phyloP scores from a whole-genome alignment of 108 stramenopile species.

The Cyclotella choctawhatcheeana region DNA sequence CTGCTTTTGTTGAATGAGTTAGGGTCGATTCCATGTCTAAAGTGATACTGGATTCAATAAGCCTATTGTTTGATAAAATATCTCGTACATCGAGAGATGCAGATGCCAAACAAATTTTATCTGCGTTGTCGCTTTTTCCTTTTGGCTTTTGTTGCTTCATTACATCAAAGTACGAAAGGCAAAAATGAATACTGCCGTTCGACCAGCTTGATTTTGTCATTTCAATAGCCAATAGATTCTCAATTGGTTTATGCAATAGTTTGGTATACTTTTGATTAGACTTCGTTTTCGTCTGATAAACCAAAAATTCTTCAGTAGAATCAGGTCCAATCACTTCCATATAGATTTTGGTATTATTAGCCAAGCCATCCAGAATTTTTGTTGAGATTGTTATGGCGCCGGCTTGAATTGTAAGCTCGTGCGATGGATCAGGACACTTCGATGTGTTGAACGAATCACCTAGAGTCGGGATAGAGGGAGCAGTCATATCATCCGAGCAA shows the following conservation, averaged over 20 bases:
- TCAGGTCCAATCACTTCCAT: conserved; percentile 10
- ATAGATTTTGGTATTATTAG: too few species aligned
- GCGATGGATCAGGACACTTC: conserved; percentile 37
- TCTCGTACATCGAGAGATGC: not conserved
- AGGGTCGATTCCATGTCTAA: not conserved
- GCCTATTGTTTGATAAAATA: not conserved
- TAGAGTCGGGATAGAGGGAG: conserved; percentile 24
- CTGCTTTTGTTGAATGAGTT: not conserved
- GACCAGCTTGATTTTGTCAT: conserved; percentile 19
- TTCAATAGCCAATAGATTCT: conserved; percentile 8
- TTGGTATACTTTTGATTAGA: not conserved
- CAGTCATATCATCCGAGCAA: conserved; percentile 48
- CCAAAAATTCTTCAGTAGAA: conserved; percentile 21
- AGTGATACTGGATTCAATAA: not conserved
- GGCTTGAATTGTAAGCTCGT: conserved; percentile 20
- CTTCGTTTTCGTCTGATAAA: not conserved
- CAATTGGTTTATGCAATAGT: conserved; percentile 5
- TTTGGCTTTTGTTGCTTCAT: not conserved
- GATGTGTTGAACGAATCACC: conserved; percentile 5
- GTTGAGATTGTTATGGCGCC: conserved; percentile 12
- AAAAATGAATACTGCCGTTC: conserved; percentile 17
- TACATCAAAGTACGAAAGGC: conserved; percentile 12
- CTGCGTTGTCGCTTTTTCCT: not conserved
- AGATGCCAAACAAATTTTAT: conserved; percentile 1
- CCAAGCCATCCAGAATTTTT: conserved; percentile 3